Evolutionary conservation across 2,329 filamentous ascomycete genomes (phyloP), one percentile per base, ranked within the genome.

Genomic region (Monilinia vaccinii-corymbosi): DNA sequence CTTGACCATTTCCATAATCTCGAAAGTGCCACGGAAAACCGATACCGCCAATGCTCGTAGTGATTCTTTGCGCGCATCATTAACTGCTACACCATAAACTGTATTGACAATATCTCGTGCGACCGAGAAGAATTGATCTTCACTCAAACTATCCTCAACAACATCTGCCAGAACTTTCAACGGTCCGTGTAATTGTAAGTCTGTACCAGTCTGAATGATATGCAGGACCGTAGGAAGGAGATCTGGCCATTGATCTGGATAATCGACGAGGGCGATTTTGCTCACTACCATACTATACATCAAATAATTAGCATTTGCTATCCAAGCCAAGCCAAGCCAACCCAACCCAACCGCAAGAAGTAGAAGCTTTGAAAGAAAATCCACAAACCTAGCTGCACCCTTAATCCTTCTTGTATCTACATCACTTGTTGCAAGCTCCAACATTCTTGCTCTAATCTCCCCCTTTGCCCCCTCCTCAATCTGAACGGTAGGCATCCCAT

Each of bases 1-100:
- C 79, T 96, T 88, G 66, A 97, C 89, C 83, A 97, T 96, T 75
- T 97, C 91, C 76, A 99, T 83, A 60, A 94, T 89, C 72, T 97
- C 91, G 73, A 99, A 96, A 75, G 91, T 96, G 52, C 85, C 85
- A 60, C 91, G 84, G 78, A 97, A 96, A 61, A 97, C 89, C 45
- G 88, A 90, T 46, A 97, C 87, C 44, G 94, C 89, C 66, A 97
- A 79, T 34, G 91, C 91, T 63, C 94, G 84, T 61, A 96, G 78
- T 62, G 84, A 84, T 11, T 88, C 81, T 71, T 89, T 91, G 67
- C 89, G 84, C 63, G 80, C 80, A 61, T 88, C 83, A 71, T 89
- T 89, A 60, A 89, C 80, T 16, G 92, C 91, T 42, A 96, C 87
- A 68, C 89, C 82, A 72, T 91, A 94, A 36, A 97, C 82, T 55